Evolutionary conservation across 163 green algal genomes (phyloP).

Genomic region (Coccomyxa subellipsoidea): DNA sequence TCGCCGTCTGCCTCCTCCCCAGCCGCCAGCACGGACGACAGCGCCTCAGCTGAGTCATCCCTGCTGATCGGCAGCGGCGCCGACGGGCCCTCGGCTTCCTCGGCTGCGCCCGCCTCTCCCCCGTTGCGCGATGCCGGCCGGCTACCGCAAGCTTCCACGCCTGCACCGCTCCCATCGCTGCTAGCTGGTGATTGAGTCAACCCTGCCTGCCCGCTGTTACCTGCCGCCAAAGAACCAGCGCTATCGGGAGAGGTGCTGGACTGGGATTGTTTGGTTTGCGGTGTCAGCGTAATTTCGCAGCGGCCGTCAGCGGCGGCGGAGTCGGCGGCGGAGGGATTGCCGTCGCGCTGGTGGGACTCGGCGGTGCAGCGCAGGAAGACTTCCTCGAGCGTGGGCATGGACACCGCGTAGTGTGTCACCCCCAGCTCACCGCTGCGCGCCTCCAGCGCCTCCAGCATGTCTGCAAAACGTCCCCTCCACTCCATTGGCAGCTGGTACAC

Average conservation of each 20-base stretch:
- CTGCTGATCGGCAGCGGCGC: background rate
- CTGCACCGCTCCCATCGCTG: too few species aligned
- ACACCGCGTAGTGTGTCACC: conserved; percentile 25
- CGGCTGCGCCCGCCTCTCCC: too few species aligned
- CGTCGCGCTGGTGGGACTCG: background rate
- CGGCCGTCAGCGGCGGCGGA: background rate
- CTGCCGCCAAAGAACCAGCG: too few species aligned
- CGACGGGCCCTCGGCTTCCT: background rate
- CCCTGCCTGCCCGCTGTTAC: background rate
- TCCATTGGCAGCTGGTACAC: conserved; percentile 22
- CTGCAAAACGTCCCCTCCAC: background rate
- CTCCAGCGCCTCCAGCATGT: conserved; percentile 35
- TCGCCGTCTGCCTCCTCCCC: background rate
- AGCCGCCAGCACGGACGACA: background rate
- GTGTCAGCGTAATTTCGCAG: background rate
- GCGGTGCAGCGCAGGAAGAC: conserved; percentile 1
- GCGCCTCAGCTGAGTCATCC: background rate
- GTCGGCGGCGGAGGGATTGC: background rate
- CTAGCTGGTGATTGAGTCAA: too few species aligned
- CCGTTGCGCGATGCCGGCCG: background rate
- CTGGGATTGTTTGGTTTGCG: background rate
- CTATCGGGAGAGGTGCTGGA: too few species aligned
- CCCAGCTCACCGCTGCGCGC: background rate
- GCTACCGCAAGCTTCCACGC: background rate
- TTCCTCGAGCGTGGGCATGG: conserved; percentile 32